Evolutionary conservation across 345 rosid species (phyloP).

Genomic region (Turritis glabra): DNA sequence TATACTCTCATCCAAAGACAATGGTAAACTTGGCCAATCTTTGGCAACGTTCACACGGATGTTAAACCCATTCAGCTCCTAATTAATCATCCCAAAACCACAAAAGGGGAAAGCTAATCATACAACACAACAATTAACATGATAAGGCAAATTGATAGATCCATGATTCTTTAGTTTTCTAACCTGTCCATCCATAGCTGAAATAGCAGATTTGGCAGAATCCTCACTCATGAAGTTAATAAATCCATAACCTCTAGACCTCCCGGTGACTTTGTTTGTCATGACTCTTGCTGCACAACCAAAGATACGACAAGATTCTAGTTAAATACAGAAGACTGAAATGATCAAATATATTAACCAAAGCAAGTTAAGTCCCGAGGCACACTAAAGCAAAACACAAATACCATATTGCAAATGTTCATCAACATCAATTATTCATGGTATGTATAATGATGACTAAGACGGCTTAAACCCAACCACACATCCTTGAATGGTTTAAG

Average conservation of each 20-base stretch:
- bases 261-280: constrained; percentile 62
- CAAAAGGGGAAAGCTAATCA: neutral
- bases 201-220: constrained; percentile 59
- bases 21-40: constrained; percentile 45
- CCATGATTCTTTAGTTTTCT: neutral
- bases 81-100: constrained; percentile 22
- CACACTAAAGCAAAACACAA: neutral
- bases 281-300: constrained; percentile 56
- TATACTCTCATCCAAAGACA: constrained; percentile 22
- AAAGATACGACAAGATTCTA: neutral
- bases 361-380: neutral
- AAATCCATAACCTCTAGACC: constrained; percentile 76
- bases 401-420: constrained; percentile 1
- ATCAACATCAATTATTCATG: neutral
- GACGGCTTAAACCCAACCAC: neutral
- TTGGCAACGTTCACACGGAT: constrained; percentile 60
- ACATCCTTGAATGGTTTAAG: constrained; percentile 3
- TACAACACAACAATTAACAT: constrained; percentile 2
- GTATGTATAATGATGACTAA: neutral
- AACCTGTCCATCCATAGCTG: constrained; percentile 82
- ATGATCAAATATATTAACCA: neutral
- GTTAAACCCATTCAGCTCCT: constrained; percentile 62
- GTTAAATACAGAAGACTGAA: neutral
- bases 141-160: neutral
- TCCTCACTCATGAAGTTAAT: constrained; percentile 49